Percentiles rank a stretch among this genome's conserved stretches.
phyloP scores from a whole-genome alignment of 2,329 filamentous ascomycete species.

The Capronia epimyces region DNA sequence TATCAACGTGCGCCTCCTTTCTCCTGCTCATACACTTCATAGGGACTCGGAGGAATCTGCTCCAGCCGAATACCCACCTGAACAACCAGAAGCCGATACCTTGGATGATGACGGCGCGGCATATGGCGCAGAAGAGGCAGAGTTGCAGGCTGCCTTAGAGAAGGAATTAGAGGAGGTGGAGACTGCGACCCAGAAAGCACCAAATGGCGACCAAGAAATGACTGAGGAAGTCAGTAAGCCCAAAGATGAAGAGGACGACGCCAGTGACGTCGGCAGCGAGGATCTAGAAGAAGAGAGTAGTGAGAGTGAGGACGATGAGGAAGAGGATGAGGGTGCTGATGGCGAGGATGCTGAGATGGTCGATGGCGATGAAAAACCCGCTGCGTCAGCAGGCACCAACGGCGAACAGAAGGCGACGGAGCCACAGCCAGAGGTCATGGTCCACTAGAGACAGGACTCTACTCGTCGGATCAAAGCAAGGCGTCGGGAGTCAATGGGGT shows the following conservation, averaged over 20 bases:
- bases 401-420: constrained; percentile 28
- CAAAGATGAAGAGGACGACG: constrained; percentile 58
- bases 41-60: constrained; percentile 98
- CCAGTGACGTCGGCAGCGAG: constrained; percentile 69
- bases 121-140: constrained; percentile 86
- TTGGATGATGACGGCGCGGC: constrained; percentile 73
- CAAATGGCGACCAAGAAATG: constrained; percentile 69
- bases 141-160: constrained; percentile 60
- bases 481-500: constrained; percentile 6
- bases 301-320: constrained; percentile 64
- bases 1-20: not conserved
- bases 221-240: constrained; percentile 50
- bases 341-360: constrained; percentile 52
- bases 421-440: constrained; percentile 42
- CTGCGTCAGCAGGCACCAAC: constrained; percentile 28
- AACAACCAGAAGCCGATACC: constrained; percentile 91
- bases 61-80: constrained; percentile 90
- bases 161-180: constrained; percentile 48
- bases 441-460: constrained; percentile 34
- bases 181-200: constrained; percentile 35
- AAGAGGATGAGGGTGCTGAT: constrained; percentile 57
- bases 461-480: constrained; percentile 5
- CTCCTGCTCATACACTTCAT: not conserved
- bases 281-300: constrained; percentile 73
- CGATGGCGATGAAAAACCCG: constrained; percentile 26